Percentiles rank a stretch among this genome's conserved stretches.
Conservation (phyloP, 768 basidiomycete genomes). For the Lanmaoa pseudosensibilis region DNA sequence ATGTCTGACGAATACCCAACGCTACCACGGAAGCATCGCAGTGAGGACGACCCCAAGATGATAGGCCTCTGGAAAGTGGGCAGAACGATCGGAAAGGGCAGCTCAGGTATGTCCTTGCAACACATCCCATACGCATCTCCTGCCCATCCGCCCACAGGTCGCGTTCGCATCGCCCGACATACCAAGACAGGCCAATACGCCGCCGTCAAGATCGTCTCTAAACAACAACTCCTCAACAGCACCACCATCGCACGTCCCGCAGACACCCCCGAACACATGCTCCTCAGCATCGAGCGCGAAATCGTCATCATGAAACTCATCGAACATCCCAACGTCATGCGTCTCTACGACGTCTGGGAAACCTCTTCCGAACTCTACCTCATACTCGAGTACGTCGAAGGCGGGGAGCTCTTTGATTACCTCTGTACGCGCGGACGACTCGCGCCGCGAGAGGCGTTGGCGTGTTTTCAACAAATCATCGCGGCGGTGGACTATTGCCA, state of each 20-base stretch:
- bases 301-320: conserved; percentile 98
- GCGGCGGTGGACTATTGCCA: conserved; percentile 90
- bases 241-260: conserved; percentile 55
- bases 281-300: conserved; percentile 85
- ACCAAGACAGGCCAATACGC: conserved; percentile 86
- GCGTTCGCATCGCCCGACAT: conserved; percentile 87
- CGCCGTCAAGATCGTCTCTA: conserved; percentile 93
- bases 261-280: conserved; percentile 73
- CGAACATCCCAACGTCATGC: conserved; percentile 92
- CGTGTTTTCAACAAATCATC: conserved; percentile 93
- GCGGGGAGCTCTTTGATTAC: conserved; percentile 93
- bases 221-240: conserved; percentile 62
- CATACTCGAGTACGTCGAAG: conserved; percentile 92
- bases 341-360: conserved; percentile 96
- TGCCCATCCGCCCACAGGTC: conserved; percentile 50
- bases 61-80: conserved; percentile 86
- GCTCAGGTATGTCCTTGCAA: conserved; percentile 56
- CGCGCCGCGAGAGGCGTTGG: conserved; percentile 67
- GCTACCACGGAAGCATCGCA: conserved; percentile 30
- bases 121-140: not conserved
- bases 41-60: conserved; percentile 54
- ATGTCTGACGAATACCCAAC: conserved; percentile 31
- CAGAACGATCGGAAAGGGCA: conserved; percentile 78
- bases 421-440: conserved; percentile 78
- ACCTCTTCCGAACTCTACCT: conserved; percentile 85